phyloP scores from a whole-genome alignment of 306 rosid genomes.

The Oemleria cerasiformis region DNA sequence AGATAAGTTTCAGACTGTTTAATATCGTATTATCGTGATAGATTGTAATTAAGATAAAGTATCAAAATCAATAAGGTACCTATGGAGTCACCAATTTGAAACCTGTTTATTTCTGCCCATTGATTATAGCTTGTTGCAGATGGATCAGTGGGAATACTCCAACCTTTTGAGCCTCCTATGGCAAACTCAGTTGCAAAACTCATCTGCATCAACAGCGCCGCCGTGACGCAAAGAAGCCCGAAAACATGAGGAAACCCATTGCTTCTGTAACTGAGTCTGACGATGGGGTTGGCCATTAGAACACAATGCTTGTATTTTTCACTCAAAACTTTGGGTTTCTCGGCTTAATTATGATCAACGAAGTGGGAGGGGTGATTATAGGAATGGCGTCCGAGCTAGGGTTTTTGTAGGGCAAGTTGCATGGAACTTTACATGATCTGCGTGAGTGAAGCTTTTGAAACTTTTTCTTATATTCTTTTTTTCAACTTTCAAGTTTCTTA shows the following conservation, averaged over 20 bases:
- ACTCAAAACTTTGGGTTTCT: background rate
- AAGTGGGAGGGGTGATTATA: constrained; percentile 17
- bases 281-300: constrained; percentile 41
- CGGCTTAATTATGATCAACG: background rate
- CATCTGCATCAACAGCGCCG: constrained; percentile 40
- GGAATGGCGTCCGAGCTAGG: constrained; percentile 27
- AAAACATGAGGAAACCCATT: constrained; percentile 28
- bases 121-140: constrained; percentile 41
- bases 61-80: constrained; percentile 27
- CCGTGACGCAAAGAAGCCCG: constrained; percentile 39
- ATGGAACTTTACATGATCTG: constrained; percentile 36
- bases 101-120: constrained; percentile 77
- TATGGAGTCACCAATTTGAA: constrained; percentile 76
- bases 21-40: background rate
- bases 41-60: background rate
- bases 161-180: constrained; percentile 69
- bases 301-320: constrained; percentile 1
- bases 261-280: constrained; percentile 14
- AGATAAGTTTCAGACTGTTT: background rate
- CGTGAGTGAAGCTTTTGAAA: constrained; percentile 55
- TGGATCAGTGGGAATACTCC: constrained; percentile 60
- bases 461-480: constrained; percentile 52
- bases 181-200: constrained; percentile 50
- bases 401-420: constrained; percentile 72
- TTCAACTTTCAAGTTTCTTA: constrained; percentile 47